Percentiles rank a stretch among this genome's conserved stretches.
Evolutionary conservation across 2,329 filamentous ascomycete species (phyloP).

Genomic region (Fusarium chaquense): DNA sequence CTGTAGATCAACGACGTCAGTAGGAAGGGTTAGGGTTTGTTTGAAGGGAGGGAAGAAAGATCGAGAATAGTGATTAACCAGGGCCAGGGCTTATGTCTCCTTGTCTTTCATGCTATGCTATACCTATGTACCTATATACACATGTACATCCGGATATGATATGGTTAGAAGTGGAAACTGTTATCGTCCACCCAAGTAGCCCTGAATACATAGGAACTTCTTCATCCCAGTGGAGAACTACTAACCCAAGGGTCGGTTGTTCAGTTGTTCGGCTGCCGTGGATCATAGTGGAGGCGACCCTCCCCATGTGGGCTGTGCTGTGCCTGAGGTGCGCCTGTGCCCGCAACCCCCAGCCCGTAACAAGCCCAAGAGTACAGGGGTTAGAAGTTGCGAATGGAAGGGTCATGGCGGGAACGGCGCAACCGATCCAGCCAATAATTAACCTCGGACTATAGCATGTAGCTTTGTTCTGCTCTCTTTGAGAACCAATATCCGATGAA

Average conservation of each 20-base stretch:
- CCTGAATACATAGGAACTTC: background rate
- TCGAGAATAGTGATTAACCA: slow-evolving; percentile 7
- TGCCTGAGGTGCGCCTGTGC: slow-evolving; percentile 9
- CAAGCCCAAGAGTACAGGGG: slow-evolving; percentile 17
- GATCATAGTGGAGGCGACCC: slow-evolving; percentile 28
- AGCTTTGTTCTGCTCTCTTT: slow-evolving; percentile 13
- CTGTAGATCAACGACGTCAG: slow-evolving; percentile 41
- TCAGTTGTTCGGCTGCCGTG: slow-evolving; percentile 23
- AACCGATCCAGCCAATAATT: slow-evolving; percentile 22
- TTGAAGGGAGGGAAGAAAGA: slow-evolving; percentile 13
- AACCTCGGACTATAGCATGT: background rate
- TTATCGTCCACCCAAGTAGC: background rate
- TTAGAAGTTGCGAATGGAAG: slow-evolving; percentile 2
- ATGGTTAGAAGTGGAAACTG: background rate
- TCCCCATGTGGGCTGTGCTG: slow-evolving; percentile 17
- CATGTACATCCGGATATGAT: background rate
- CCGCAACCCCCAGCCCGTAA: slow-evolving; percentile 41
- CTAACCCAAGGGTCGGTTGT: background rate
- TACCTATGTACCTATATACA: no score
- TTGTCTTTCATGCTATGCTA: background rate
- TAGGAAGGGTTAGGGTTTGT: slow-evolving; percentile 20
- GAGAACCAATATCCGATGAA: slow-evolving; percentile 41
- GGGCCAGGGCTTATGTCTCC: slow-evolving; percentile 10
- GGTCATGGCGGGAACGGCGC: slow-evolving; percentile 32
- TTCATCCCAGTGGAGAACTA: slow-evolving; percentile 10